These are phyloP conservation scores for Closterium sp. DNA, from an alignment of 139 green algal species.

Conservation along the genomic window DNA sequence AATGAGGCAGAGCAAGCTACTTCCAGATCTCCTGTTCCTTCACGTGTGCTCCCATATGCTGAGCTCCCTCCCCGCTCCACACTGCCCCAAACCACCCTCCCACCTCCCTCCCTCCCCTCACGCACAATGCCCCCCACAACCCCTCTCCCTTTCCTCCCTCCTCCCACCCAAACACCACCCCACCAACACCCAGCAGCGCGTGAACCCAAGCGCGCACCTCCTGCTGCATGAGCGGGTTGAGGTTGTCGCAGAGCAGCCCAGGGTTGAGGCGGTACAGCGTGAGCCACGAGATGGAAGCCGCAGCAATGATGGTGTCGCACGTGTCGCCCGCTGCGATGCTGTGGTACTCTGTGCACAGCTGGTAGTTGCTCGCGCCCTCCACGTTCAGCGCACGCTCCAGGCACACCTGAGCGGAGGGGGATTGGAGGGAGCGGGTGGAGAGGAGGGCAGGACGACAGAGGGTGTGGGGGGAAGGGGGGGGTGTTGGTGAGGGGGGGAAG, in stretches of 20 bases:
- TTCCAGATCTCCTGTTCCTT: too few relatives aligned
- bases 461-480: too few relatives aligned
- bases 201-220: not conserved
- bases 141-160: not conserved
- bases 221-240: not conserved
- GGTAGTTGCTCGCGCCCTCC: not conserved
- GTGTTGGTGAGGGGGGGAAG: too few relatives aligned
- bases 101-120: not conserved
- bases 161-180: not conserved
- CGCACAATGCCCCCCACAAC: not conserved
- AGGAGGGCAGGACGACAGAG: too few relatives aligned
- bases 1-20: too few relatives aligned
- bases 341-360: not conserved
- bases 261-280: conserved; percentile 10
- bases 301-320: not conserved
- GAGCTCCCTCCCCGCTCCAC: too few relatives aligned
- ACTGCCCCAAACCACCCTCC: not conserved
- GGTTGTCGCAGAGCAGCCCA: not conserved
- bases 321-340: not conserved
- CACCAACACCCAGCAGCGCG: not conserved
- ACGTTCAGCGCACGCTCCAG: not conserved
- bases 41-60: too few relatives aligned
- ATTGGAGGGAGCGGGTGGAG: too few relatives aligned
- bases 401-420: not conserved
- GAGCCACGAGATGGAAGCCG: not conserved